Conservation (phyloP, 176 grass and related monocot species). For the Zoysia pacifica region DNA sequence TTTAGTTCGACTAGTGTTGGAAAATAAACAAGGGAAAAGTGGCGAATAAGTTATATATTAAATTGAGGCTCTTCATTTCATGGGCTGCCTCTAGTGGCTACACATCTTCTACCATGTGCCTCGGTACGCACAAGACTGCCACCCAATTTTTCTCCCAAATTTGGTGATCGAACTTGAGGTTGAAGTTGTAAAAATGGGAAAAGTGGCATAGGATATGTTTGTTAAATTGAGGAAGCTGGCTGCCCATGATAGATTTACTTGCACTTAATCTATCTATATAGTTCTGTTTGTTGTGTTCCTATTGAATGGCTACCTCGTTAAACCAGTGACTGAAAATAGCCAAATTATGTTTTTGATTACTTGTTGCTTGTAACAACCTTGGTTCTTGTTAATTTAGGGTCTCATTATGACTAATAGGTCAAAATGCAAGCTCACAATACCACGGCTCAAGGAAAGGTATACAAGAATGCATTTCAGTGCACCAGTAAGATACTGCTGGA, state of each 20-base stretch:
- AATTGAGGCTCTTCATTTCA: not conserved
- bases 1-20: not conserved
- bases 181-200: not conserved
- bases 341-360: not conserved
- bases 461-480: slow-evolving; percentile 88
- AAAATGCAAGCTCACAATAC: slow-evolving; percentile 99
- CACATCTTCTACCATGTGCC: not conserved
- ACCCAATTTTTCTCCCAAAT: not conserved
- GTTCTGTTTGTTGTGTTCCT: slow-evolving; percentile 8
- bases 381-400: slow-evolving; percentile 5
- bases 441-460: slow-evolving; percentile 65
- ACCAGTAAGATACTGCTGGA: slow-evolving; percentile 75
- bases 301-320: slow-evolving; percentile 8
- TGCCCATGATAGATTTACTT: not conserved
- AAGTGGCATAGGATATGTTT: not conserved
- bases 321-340: slow-evolving; percentile 6
- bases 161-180: not conserved
- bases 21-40: not conserved
- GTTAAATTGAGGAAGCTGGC: not conserved
- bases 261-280: not conserved
- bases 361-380: not conserved
- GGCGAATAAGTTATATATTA: not conserved
- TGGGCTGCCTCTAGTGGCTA: not conserved
- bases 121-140: not conserved
- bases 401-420: slow-evolving; percentile 50